Conservation (phyloP, 768 basidiomycete species). For the Lentinula sp. region DNA sequence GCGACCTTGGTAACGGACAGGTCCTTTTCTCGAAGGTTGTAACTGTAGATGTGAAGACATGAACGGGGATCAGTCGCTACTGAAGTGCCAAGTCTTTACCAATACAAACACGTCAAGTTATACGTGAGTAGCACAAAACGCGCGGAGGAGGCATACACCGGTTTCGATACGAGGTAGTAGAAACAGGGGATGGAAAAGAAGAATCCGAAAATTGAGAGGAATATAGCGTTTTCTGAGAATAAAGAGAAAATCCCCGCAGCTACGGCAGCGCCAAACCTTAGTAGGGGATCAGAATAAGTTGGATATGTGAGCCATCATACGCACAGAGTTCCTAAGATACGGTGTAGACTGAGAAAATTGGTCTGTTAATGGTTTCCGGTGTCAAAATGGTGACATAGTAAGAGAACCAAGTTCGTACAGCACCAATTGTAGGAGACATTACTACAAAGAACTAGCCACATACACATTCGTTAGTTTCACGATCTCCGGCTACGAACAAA, state of each 20-base stretch:
- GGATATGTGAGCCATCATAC: background rate
- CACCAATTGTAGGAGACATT: constrained; percentile 86
- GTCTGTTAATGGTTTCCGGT: constrained; percentile 44
- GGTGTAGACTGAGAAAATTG: constrained; percentile 79
- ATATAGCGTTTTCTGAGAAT: constrained; percentile 69
- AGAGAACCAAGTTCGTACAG: constrained; percentile 33
- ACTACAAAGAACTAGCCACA: constrained; percentile 71
- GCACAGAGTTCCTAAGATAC: constrained; percentile 81
- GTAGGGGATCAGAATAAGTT: constrained; percentile 6
- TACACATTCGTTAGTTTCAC: background rate
- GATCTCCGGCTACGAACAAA: constrained; percentile 5
- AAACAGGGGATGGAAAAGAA: constrained; percentile 92
- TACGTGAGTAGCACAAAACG: constrained; percentile 84
- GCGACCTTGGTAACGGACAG: constrained; percentile 66
- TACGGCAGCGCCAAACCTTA: constrained; percentile 70
- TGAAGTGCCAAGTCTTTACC: constrained; percentile 30
- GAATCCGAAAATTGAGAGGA: constrained; percentile 81
- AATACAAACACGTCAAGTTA: constrained; percentile 77
- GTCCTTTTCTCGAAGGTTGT: constrained; percentile 66
- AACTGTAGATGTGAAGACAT: constrained; percentile 35
- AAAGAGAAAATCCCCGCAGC: constrained; percentile 68
- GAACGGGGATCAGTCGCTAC: background rate
- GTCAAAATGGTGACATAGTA: background rate
- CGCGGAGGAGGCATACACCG: constrained; percentile 67
- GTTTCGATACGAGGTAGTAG: constrained; percentile 78